These are phyloP conservation scores for Pelargonium cotyledonis DNA, from an alignment of 441 rosid species.

Conservation along the genomic window DNA sequence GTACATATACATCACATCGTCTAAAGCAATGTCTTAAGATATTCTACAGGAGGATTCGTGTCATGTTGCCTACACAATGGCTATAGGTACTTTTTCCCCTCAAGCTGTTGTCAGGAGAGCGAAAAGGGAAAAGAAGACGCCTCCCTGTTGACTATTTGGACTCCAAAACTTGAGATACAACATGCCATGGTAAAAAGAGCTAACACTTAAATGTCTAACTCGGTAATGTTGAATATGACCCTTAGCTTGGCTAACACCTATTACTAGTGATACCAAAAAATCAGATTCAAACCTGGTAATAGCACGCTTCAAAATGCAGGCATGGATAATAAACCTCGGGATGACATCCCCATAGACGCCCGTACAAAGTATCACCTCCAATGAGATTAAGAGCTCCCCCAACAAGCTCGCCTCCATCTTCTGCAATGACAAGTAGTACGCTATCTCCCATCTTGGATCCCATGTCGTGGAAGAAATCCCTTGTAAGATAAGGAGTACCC, in stretches of 20 bases:
- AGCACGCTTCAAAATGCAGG: conserved; percentile 92
- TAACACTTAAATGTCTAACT: not conserved
- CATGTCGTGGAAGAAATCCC: conserved; percentile 77
- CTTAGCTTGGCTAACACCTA: not conserved
- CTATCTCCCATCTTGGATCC: conserved; percentile 77
- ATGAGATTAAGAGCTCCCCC: conserved; percentile 94
- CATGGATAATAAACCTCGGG: conserved; percentile 70
- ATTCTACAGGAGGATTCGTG: not conserved
- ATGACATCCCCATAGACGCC: conserved; percentile 91
- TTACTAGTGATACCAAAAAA: not conserved
- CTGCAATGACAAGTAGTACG: conserved; percentile 75
- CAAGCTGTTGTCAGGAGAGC: not conserved
- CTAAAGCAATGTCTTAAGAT: not conserved
- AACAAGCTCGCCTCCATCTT: conserved; percentile 75
- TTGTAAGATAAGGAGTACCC: conserved; percentile 88
- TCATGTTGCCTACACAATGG: not conserved
- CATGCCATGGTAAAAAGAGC: not conserved
- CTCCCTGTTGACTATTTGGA: not conserved
- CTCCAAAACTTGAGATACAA: not conserved
- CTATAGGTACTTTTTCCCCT: not conserved
- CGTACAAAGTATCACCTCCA: conserved; percentile 83
- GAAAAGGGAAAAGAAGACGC: not conserved
- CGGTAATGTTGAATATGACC: not conserved
- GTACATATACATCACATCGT: conserved; percentile 1
- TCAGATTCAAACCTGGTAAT: conserved; percentile 64